A percentile compares a stretch with the other conserved stretches of the same genome.
Conservation (phyloP, 2,329 filamentous ascomycete species). For the Trichoderma harzianum region DNA sequence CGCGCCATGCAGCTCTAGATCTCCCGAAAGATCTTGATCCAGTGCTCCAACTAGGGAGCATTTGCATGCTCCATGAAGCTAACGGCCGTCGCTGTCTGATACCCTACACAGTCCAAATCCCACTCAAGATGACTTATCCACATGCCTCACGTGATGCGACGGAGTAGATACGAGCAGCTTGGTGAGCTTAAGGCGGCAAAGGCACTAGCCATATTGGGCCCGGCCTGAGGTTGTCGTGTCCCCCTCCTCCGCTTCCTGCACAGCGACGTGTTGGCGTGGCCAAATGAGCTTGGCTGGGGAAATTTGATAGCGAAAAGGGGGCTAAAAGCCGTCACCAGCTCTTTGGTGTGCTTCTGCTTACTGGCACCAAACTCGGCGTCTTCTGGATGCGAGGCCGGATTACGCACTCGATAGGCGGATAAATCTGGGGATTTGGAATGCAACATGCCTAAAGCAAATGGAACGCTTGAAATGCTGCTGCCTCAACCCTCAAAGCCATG, state of each 20-base stretch:
- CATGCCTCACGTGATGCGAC: slow-evolving; percentile 1
- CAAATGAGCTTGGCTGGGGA: slow-evolving; percentile 17
- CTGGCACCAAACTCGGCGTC: neutral
- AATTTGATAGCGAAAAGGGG: slow-evolving; percentile 18
- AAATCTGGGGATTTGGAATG: slow-evolving; percentile 4
- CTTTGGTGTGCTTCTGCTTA: slow-evolving; percentile 8
- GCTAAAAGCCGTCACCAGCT: slow-evolving; percentile 10
- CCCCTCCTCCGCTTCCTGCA: slow-evolving; percentile 19
- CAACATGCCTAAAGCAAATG: slow-evolving; percentile 1
- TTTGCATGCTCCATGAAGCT: slow-evolving; percentile 9
- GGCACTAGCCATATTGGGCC: neutral
- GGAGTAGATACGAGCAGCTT: neutral
- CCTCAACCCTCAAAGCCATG: slow-evolving; percentile 2
- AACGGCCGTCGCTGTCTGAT: slow-evolving; percentile 2
- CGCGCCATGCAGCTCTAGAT: slow-evolving; percentile 12
- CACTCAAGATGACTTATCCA: neutral
- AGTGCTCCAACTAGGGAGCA: slow-evolving; percentile 2
- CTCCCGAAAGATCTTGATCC: slow-evolving; percentile 9
- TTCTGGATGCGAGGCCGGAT: neutral
- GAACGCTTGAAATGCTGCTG: slow-evolving; percentile 6
- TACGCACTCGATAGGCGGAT: slow-evolving; percentile 8
- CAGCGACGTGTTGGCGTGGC: slow-evolving; percentile 16
- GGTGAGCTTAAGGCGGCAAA: slow-evolving; percentile 11
- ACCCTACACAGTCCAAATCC: neutral
- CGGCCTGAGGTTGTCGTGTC: slow-evolving; percentile 9